Evolutionary conservation across 176 grass and related monocot species (phyloP).

Genomic region (Eragrostis curvula): DNA sequence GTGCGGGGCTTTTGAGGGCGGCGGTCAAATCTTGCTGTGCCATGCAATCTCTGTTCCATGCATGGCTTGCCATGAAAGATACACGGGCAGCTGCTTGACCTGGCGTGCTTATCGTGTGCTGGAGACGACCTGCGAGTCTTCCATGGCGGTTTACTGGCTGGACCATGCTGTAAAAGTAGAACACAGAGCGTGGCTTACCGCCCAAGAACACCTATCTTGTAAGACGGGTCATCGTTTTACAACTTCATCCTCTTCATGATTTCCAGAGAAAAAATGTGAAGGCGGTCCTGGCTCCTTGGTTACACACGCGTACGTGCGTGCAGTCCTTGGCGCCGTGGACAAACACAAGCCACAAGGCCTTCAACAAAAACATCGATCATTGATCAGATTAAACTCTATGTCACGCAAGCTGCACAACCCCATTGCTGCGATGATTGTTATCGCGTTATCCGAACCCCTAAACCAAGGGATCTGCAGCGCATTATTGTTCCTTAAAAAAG

Average conservation of each 20-base stretch:
- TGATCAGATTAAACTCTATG: not conserved
- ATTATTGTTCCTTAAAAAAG: not conserved
- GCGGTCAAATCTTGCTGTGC: slow-evolving; percentile 48
- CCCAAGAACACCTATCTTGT: not conserved
- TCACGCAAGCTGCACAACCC: not conserved
- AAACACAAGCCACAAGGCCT: not conserved
- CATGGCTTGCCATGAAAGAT: slow-evolving; percentile 26
- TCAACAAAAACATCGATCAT: not conserved
- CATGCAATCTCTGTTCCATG: slow-evolving; percentile 18
- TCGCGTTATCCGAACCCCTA: not conserved
- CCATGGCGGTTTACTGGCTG: no score
- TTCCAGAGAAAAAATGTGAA: not conserved
- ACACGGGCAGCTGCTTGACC: not conserved
- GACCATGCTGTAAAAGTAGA: slow-evolving; percentile 2
- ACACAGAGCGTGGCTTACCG: not conserved
- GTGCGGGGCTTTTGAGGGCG: slow-evolving; percentile 23
- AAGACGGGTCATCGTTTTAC: not conserved
- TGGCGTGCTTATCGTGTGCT: not conserved
- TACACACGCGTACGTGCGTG: not conserved
- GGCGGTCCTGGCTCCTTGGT: not conserved
- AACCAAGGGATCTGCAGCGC: not conserved
- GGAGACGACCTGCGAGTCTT: not conserved
- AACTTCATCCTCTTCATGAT: not conserved
- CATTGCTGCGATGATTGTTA: not conserved
- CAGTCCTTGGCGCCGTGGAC: not conserved